These are phyloP conservation scores for Brassica hybrid DNA, from an alignment of 441 rosid genomes.

Conservation along the genomic window DNA sequence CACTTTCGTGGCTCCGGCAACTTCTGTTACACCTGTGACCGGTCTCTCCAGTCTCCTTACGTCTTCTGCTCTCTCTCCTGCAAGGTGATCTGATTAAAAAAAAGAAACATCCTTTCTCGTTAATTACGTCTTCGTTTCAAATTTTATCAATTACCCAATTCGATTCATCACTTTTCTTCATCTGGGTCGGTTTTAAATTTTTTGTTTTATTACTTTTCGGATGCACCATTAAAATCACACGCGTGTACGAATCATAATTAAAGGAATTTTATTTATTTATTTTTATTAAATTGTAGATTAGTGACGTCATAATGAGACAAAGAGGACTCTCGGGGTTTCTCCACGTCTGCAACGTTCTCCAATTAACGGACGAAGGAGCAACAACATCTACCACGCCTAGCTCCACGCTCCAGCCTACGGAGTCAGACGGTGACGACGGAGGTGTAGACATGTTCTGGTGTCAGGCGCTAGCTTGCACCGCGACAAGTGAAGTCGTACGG, in stretches of 20 bases:
- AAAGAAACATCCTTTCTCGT: not conserved
- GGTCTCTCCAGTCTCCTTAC: conserved; percentile 78
- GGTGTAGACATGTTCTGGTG: conserved; percentile 46
- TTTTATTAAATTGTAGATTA: conserved; percentile 51
- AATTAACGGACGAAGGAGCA: conserved; percentile 58
- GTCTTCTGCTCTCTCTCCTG: conserved; percentile 84
- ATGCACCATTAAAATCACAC: conserved; percentile 3
- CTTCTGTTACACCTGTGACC: conserved; percentile 68
- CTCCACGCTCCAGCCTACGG: conserved; percentile 64
- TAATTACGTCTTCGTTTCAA: conserved; percentile 1
- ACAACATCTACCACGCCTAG: conserved; percentile 54
- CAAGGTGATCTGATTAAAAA: conserved; percentile 56
- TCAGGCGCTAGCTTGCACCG: conserved; percentile 63
- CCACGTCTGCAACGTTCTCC: conserved; percentile 66
- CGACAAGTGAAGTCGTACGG: conserved; percentile 69
- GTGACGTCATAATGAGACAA: conserved; percentile 56
- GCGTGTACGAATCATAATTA: conserved; percentile 20
- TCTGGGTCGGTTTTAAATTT: conserved; percentile 20
- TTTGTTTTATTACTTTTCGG: not conserved
- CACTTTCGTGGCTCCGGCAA: conserved; percentile 76
- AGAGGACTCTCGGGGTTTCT: conserved; percentile 66
- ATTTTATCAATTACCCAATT: conserved; percentile 1
- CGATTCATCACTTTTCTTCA: not conserved
- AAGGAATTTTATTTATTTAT: conserved; percentile 6
- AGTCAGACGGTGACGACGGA: conserved; percentile 49